Evolutionary conservation across 495 filamentous ascomycete genomes (phyloP).

Genomic region (Tuber aestivum): DNA sequence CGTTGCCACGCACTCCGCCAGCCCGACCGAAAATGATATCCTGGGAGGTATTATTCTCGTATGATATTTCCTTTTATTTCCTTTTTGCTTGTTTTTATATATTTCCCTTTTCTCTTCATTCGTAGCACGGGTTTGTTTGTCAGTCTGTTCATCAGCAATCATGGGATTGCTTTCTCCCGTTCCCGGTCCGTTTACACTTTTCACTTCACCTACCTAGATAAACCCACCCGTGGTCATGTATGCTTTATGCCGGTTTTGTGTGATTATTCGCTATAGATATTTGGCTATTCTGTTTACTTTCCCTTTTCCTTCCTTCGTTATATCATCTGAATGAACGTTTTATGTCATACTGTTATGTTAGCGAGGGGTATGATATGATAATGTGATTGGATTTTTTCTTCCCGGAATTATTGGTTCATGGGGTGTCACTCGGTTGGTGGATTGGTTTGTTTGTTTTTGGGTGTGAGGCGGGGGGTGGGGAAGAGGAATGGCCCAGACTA

Average conservation of each 20-base stretch:
- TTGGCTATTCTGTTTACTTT: neutral
- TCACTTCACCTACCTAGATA: neutral
- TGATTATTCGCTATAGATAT: neutral
- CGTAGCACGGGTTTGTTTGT: neutral
- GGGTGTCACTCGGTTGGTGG: neutral
- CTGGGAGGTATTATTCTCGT: slow-evolving; percentile 1
- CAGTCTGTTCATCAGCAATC: neutral
- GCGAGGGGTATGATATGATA: neutral
- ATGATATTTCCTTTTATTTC: neutral
- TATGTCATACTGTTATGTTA: neutral
- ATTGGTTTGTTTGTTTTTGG: neutral
- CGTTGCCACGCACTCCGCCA: neutral
- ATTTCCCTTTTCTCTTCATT: slow-evolving; percentile 1
- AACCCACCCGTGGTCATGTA: neutral
- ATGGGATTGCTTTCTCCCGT: neutral
- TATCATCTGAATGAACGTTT: neutral
- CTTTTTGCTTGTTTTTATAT: neutral
- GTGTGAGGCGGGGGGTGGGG: neutral
- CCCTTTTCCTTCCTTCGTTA: neutral
- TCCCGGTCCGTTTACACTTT: neutral
- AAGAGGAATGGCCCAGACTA: too few relatives aligned
- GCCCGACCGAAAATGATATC: neutral
- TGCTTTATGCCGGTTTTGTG: neutral
- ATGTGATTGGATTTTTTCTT: neutral
- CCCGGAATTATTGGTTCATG: neutral